A percentile compares a stretch with the other conserved stretches of the same genome.
Evolutionary conservation across 805 yeast species (phyloP).

Genomic region (Metschnikowia colocasiae): DNA sequence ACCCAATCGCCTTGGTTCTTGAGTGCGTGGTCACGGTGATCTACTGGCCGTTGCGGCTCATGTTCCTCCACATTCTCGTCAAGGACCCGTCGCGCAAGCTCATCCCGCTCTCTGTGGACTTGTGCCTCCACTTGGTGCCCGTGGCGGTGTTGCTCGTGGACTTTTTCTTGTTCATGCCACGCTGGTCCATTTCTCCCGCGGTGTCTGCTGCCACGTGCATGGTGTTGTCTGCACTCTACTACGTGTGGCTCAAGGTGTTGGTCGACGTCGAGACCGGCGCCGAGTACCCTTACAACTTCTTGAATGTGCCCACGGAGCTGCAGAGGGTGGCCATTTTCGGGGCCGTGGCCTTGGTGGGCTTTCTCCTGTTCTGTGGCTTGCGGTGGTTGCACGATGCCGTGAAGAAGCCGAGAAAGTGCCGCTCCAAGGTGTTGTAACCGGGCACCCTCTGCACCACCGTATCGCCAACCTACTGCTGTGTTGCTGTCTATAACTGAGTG

Average conservation of each 20-base stretch:
- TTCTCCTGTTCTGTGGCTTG: conserved; percentile 29
- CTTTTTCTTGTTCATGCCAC: conserved; percentile 50
- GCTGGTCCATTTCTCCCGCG: conserved; percentile 33
- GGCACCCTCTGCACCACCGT: no score
- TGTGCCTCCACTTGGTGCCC: conserved; percentile 61
- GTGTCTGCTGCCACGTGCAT: conserved; percentile 40
- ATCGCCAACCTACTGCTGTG: no score
- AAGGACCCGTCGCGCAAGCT: conserved; percentile 27
- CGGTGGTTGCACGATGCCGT: conserved; percentile 24
- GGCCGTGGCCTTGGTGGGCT: conserved; percentile 36
- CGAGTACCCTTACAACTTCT: conserved; percentile 64
- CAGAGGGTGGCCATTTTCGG: conserved; percentile 47
- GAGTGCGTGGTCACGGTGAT: conserved; percentile 60
- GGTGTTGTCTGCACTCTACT: conserved; percentile 46
- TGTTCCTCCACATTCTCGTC: conserved; percentile 47
- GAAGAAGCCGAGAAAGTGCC: neutral
- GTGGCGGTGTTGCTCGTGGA: conserved; percentile 49
- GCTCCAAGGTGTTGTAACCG: no score
- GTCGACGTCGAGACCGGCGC: conserved; percentile 47
- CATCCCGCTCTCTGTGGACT: conserved; percentile 51
- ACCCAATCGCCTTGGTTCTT: conserved; percentile 54
- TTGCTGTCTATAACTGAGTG: no score
- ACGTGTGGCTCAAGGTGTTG: conserved; percentile 47
- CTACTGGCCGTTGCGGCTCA: conserved; percentile 66
- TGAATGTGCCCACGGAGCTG: conserved; percentile 47